Evolutionary conservation across 2,329 filamentous ascomycete genomes (phyloP).

Genomic region (Trichoderma sp.): DNA sequence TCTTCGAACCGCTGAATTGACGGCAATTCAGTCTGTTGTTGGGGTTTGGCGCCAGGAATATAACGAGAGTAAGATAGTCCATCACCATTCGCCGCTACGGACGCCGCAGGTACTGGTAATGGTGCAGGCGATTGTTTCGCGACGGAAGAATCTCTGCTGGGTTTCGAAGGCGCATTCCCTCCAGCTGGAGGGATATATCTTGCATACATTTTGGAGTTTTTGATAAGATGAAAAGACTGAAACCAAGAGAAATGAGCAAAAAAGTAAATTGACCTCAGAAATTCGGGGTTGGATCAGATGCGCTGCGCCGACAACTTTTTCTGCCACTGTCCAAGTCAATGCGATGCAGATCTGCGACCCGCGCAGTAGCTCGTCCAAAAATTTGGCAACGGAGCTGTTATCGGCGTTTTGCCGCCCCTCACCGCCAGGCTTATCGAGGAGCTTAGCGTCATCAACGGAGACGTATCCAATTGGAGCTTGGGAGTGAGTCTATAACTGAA

Average conservation of each 20-base stretch:
- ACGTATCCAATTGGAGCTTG: constrained; percentile 2
- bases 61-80: constrained; percentile 42
- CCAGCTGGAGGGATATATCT: constrained; percentile 41
- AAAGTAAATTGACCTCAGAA: constrained; percentile 22
- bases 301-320: neutral
- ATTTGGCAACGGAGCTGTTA: constrained; percentile 36
- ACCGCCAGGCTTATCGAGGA: constrained; percentile 39
- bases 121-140: neutral
- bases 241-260: neutral
- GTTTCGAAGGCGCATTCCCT: constrained; percentile 21
- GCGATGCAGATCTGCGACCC: neutral
- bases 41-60: constrained; percentile 34
- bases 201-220: constrained; percentile 37
- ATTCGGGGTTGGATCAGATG: neutral
- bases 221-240: neutral
- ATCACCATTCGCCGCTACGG: constrained; percentile 19
- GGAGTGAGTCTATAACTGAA: constrained; percentile 8
- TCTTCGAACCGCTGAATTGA: constrained; percentile 31
- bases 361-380: constrained; percentile 29
- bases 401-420: constrained; percentile 36
- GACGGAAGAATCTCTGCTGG: constrained; percentile 2
- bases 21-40: constrained; percentile 10
- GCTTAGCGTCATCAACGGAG: constrained; percentile 6
- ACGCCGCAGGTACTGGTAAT: constrained; percentile 6
- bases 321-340: neutral